Evolutionary conservation across 2,329 filamentous ascomycete species (phyloP).

Genomic region (Periconia sp.): DNA sequence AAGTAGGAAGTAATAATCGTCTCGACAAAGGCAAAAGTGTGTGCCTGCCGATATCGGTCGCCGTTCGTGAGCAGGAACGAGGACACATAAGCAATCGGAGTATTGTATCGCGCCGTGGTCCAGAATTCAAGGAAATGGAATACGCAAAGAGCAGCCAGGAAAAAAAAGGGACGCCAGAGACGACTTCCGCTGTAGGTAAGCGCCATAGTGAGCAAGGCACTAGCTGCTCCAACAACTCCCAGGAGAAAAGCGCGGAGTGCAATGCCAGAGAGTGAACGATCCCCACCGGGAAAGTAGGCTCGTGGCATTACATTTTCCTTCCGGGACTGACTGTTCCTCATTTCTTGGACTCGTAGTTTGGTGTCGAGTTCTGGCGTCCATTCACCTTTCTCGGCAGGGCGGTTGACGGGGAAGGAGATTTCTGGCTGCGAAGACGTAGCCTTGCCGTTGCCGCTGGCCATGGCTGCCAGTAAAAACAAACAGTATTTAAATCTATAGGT

Average conservation of each 20-base stretch:
- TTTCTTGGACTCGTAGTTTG: conserved; percentile 26
- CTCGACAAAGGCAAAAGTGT: conserved; percentile 73
- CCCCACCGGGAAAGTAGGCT: conserved; percentile 45
- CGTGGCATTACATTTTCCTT: conserved; percentile 18
- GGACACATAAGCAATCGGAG: conserved; percentile 67
- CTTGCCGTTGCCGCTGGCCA: conserved; percentile 15
- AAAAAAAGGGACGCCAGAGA: conserved; percentile 64
- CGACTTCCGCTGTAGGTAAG: conserved; percentile 38
- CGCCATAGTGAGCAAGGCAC: conserved; percentile 32
- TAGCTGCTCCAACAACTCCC: conserved; percentile 41
- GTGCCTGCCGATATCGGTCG: conserved; percentile 79
- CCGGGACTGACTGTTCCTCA: conserved; percentile 16
- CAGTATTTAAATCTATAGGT: neutral
- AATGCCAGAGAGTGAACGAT: conserved; percentile 51
- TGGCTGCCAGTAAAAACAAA: conserved; percentile 9
- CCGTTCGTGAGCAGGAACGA: conserved; percentile 90
- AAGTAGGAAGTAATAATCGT: conserved; percentile 63
- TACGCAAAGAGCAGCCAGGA: conserved; percentile 67
- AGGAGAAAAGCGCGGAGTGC: conserved; percentile 49
- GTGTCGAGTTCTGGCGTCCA: conserved; percentile 32
- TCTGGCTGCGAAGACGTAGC: conserved; percentile 26
- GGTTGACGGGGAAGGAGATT: conserved; percentile 35
- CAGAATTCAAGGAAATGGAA: conserved; percentile 99
- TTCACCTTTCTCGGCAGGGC: conserved; percentile 20
- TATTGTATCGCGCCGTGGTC: conserved; percentile 84